Evolutionary conservation across 1,139 yeast species (phyloP).

Genomic region (Suhomyces coccinellae): DNA sequence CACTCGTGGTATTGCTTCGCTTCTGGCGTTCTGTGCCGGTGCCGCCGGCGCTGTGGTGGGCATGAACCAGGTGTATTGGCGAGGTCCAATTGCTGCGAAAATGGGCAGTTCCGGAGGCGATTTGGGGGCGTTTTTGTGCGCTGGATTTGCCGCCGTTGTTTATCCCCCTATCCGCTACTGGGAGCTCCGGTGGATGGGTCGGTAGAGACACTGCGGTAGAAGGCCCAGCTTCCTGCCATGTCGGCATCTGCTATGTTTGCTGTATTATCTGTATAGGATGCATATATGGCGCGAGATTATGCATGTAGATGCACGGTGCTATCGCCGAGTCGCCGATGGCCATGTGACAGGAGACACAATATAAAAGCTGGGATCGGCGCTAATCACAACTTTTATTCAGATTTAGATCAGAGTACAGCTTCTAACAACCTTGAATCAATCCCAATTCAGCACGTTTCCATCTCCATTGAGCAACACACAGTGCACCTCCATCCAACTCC

Average conservation of each 20-base stretch:
- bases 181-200: constrained; percentile 20
- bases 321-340: background rate
- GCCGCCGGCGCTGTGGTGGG: constrained; percentile 34
- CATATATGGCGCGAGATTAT: background rate
- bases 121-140: constrained; percentile 13
- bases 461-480: no score
- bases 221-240: background rate
- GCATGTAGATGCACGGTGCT: background rate
- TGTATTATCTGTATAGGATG: background rate
- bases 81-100: constrained; percentile 29
- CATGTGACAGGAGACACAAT: background rate
- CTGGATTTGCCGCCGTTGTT: constrained; percentile 10
- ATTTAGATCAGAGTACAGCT: no score
- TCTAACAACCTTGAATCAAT: no score
- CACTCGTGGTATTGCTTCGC: constrained; percentile 31
- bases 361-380: no score
- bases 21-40: constrained; percentile 26
- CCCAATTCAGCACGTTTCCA: no score
- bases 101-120: constrained; percentile 24
- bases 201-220: background rate
- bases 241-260: constrained; percentile 1
- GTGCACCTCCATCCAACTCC: no score
- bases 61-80: constrained; percentile 35
- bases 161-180: constrained; percentile 18
- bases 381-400: no score